Evolutionary conservation across 352 stramenopile genomes (phyloP).

Genomic region (Thalassiosira mediterranea): DNA sequence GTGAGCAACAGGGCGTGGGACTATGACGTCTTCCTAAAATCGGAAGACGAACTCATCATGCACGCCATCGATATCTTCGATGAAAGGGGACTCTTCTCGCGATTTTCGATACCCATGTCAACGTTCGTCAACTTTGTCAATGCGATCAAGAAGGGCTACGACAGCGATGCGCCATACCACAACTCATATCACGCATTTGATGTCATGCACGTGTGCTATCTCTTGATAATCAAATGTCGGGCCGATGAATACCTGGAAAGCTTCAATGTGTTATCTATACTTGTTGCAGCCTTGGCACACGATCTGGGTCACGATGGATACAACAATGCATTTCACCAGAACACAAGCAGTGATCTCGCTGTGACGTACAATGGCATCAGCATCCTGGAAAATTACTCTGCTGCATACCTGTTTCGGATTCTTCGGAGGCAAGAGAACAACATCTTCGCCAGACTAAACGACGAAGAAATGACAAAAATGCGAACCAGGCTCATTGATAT

Average conservation of each 20-base stretch:
- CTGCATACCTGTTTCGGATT: constrained; percentile 61
- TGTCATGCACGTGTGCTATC: constrained; percentile 79
- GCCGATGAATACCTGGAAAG: constrained; percentile 64
- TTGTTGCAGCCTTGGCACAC: constrained; percentile 90
- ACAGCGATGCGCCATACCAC: constrained; percentile 74
- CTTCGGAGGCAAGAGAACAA: constrained; percentile 55
- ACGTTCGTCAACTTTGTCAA: constrained; percentile 68
- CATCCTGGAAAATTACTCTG: constrained; percentile 89
- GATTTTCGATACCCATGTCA: constrained; percentile 54
- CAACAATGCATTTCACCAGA: constrained; percentile 91
- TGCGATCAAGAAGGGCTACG: constrained; percentile 61
- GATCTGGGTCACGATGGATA: constrained; percentile 92
- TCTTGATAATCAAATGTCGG: constrained; percentile 64
- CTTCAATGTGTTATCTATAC: constrained; percentile 83
- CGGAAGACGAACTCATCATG: constrained; percentile 53
- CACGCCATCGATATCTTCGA: constrained; percentile 62
- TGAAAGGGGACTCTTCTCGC: constrained; percentile 54
- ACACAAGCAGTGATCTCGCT: constrained; percentile 86
- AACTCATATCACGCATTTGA: constrained; percentile 84
- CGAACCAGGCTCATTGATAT: constrained; percentile 70
- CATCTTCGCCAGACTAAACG: constrained; percentile 59
- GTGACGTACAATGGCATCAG: constrained; percentile 93
- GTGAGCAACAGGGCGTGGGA: constrained; percentile 49
- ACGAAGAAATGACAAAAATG: constrained; percentile 60
- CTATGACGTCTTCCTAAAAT: constrained; percentile 56